These are phyloP conservation scores for Bocquillonia castaneifolia DNA, from an alignment of 441 rosid genomes.

Conservation along the genomic window DNA sequence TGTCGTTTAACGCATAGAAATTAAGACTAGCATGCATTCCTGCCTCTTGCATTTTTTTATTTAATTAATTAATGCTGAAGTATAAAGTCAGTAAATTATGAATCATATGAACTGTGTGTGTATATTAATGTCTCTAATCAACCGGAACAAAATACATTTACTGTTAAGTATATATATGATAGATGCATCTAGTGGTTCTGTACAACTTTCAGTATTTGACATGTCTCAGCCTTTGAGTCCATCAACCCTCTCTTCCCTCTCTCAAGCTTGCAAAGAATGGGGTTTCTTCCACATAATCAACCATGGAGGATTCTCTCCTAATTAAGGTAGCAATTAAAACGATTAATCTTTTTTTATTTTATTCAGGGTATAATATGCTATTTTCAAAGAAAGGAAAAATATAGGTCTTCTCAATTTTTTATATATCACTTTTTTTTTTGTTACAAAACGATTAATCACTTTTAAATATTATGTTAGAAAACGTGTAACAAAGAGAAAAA, in stretches of 20 bases:
- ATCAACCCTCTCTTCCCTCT: slow-evolving; percentile 32
- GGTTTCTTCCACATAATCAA: background rate
- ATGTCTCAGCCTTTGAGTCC: slow-evolving; percentile 46
- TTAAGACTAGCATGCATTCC: no score
- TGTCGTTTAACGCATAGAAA: no score
- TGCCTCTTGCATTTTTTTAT: background rate
- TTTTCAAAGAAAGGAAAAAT: no score
- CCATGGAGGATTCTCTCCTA: slow-evolving; percentile 35
- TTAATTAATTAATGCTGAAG: background rate
- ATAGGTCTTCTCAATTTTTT: no score
- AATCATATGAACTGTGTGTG: background rate
- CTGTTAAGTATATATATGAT: slow-evolving; percentile 22
- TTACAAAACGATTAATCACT: no score
- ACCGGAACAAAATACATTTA: slow-evolving; percentile 14
- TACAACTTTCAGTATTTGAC: slow-evolving; percentile 56
- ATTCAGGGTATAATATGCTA: no score
- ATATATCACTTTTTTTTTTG: no score
- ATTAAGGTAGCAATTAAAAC: no score
- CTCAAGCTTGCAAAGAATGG: background rate
- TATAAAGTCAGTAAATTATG: background rate
- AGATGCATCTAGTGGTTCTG: slow-evolving; percentile 21
- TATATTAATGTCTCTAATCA: background rate
- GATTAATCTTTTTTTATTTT: no score
- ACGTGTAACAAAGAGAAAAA: no score
- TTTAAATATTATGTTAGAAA: no score